These are phyloP conservation scores for Fraxinus albicans DNA, from an alignment of 305 asterid species.

Conservation along the genomic window DNA sequence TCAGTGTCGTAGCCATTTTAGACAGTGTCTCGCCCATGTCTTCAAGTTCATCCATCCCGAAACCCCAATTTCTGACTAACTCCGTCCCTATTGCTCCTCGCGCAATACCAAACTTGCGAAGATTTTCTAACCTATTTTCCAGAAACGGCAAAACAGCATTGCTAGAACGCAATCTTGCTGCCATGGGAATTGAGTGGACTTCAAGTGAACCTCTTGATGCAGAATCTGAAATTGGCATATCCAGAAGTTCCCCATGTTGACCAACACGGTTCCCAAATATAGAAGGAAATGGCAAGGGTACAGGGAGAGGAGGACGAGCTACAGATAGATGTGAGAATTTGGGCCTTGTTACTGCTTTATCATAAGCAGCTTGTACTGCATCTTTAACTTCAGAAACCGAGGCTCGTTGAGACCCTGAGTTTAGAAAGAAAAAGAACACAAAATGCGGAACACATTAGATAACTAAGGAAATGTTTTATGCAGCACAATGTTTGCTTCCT, in stretches of 20 bases:
- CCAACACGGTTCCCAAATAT: slow-evolving; percentile 65
- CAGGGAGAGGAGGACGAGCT: slow-evolving; percentile 80
- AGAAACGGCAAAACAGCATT: slow-evolving; percentile 70
- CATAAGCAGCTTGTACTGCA: slow-evolving; percentile 62
- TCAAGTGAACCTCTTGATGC: slow-evolving; percentile 72
- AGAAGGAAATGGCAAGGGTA: slow-evolving; percentile 87
- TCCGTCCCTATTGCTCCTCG: slow-evolving; percentile 71
- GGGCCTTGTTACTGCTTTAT: slow-evolving; percentile 45
- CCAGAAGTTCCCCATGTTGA: slow-evolving; percentile 60
- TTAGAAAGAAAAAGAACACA: background rate
- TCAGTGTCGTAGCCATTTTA: slow-evolving; percentile 52
- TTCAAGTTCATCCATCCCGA: slow-evolving; percentile 68
- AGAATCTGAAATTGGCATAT: slow-evolving; percentile 34
- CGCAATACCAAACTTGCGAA: slow-evolving; percentile 60
- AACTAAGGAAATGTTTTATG: background rate
- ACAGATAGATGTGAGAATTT: slow-evolving; percentile 72
- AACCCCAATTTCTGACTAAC: slow-evolving; percentile 74
- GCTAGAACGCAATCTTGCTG: slow-evolving; percentile 83
- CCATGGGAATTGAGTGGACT: slow-evolving; percentile 84
- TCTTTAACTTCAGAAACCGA: slow-evolving; percentile 59
- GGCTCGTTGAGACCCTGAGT: slow-evolving; percentile 64
- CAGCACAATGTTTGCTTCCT: background rate
- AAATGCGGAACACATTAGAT: background rate
- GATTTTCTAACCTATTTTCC: slow-evolving; percentile 59
- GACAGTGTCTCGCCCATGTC: slow-evolving; percentile 75